Base-by-base conservation (phyloP, 108 stramenopile genomes). In the Conticribra weissflogii region DNA sequence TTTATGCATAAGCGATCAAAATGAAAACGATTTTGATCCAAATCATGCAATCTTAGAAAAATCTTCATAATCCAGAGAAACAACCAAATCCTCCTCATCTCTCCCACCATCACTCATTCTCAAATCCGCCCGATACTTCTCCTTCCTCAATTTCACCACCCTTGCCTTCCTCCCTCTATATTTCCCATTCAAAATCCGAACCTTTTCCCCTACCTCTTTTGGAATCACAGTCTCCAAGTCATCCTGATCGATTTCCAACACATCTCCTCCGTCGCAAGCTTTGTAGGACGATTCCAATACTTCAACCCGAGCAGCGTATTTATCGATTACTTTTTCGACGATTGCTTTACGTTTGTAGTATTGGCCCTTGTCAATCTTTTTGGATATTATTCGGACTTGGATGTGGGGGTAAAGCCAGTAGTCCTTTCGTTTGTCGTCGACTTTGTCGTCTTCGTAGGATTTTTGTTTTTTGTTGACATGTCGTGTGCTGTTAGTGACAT, bases 141-240 rank as follows among this genome's bases (percentile, higher is more conserved):
- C 46, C 56, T 87, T 88, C 66, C 87, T 81, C 58, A 88, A 62
- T 25, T 56, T 50, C 25, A 56, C 55, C 17, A 96, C 72, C 44
- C 24, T 72, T 15, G 90, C 96, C 72, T 75, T 78, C 61, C 73
- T 63, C 14, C 93, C 93, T 24, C 91, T 69, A 27, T 79, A 78
- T 29, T 63, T 59, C 16, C 96, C 96, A 70, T 83, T 86, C 4
- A 96, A 36, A 23, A 96, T 86, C 27, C 82, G 66, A 1, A 96
- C 96, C 48, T 83, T 79, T 25, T 82, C 74, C 24, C 84, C 86
- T 14, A 49, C 7, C 23, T 80, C 67, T 46, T 89, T 89, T 0
- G 91, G 91, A 47, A 96, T 68, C 3, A 96, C 96, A 0, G 96
- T 96, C 71, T 94, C 93, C 63, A 96, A 83, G 75, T 94, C 86